Percentiles rank a stretch among this genome's conserved stretches.
Conservation (phyloP, 2,329 filamentous ascomycete species). For the Aureobasidium leucospermi region DNA sequence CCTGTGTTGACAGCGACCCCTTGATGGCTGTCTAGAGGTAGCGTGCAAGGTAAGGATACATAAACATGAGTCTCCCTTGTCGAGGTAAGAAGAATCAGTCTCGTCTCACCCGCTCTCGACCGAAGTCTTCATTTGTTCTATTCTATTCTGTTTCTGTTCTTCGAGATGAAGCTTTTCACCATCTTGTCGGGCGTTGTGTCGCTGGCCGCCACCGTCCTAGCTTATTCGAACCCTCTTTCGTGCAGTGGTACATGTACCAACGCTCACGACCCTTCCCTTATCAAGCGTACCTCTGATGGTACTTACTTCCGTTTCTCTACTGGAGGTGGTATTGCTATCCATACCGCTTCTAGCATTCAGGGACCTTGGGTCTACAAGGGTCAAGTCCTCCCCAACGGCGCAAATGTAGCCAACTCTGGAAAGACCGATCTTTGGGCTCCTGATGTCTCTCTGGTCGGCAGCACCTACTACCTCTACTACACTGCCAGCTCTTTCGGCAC, state of each 20-base stretch:
- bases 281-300: conserved; percentile 40
- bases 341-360: conserved; percentile 39
- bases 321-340: conserved; percentile 42
- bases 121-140: neutral
- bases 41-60: neutral
- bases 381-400: conserved; percentile 39
- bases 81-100: neutral
- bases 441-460: conserved; percentile 51
- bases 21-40: neutral
- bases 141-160: neutral
- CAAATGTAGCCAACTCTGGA: conserved; percentile 39
- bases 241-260: conserved; percentile 38
- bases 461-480: conserved; percentile 59
- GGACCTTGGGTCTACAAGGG: conserved; percentile 47
- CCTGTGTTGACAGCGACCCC: neutral
- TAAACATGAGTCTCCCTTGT: conserved; percentile 1
- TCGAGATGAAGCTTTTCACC: conserved; percentile 7
- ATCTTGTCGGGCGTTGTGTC: conserved; percentile 5
- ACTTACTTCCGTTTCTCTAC: conserved; percentile 49
- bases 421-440: conserved; percentile 53
- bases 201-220: conserved; percentile 19
- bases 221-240: conserved; percentile 33
- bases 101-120: conserved; percentile 5
- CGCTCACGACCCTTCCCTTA: conserved; percentile 43
- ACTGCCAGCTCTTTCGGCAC: conserved; percentile 56